A percentile compares a stretch with the other conserved stretches of the same genome.
phyloP scores from a whole-genome alignment of 2,329 filamentous ascomycete genomes.

The Colletotrichum salicis region DNA sequence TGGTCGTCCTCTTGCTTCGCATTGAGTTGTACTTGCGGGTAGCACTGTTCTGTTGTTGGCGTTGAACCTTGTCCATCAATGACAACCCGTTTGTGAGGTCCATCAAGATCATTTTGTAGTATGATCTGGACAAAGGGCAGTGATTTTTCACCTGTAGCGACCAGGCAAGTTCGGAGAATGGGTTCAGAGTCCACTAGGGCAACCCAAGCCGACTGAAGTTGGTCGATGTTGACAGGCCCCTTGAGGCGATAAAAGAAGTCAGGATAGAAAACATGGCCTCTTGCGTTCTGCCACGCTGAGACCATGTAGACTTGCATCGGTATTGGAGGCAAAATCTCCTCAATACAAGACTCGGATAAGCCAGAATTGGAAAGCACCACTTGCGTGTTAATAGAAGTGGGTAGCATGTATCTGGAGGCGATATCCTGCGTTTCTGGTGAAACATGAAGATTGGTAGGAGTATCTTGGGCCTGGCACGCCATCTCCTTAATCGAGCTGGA shows the following conservation, averaged over 20 bases:
- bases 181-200: constrained; percentile 64
- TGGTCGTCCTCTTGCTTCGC: constrained; percentile 29
- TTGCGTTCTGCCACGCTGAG: constrained; percentile 76
- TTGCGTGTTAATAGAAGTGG: constrained; percentile 47
- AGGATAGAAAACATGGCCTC: constrained; percentile 77
- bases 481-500: constrained; percentile 74
- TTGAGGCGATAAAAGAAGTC: constrained; percentile 72
- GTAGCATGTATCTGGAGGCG: background rate
- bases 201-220: constrained; percentile 70
- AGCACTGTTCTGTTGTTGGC: background rate
- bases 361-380: constrained; percentile 51
- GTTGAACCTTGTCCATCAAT: constrained; percentile 35
- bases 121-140: constrained; percentile 74
- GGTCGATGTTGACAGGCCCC: constrained; percentile 47
- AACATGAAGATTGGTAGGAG: constrained; percentile 7
- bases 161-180: constrained; percentile 76
- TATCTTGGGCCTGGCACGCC: constrained; percentile 46
- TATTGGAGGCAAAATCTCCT: constrained; percentile 73
- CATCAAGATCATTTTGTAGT: constrained; percentile 48
- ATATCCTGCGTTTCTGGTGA: rapidly evolving
- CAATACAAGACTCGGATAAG: constrained; percentile 58
- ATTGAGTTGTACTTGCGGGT: constrained; percentile 27
- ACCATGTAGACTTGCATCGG: constrained; percentile 87
- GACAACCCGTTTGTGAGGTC: constrained; percentile 39
- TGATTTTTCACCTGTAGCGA: constrained; percentile 57